Evolutionary conservation across 352 stramenopile genomes (phyloP), one percentile per base, ranked within the genome.

Genomic region (Phytopythium helicoides): DNA sequence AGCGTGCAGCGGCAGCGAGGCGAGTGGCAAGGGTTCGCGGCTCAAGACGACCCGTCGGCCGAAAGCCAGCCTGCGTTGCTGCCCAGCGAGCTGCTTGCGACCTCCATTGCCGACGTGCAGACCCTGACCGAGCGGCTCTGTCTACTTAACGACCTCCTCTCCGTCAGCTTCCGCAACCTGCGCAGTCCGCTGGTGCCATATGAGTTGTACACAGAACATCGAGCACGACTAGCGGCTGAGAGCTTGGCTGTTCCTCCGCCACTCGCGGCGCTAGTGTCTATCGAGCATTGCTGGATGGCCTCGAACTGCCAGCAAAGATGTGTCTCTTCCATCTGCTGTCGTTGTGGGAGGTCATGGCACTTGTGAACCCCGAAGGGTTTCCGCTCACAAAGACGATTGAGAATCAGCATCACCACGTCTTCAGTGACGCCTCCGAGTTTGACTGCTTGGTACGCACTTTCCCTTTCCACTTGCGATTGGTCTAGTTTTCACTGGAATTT

Each of bases 121-220:
- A 47, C 48, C 16, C 55, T 35, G 21, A 21, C 26, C 1, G 74
- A 82, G 37, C 57, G 62, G 28, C 61, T 86, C 11, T 54, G 47
- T 2, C 36, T 90, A 9, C 64, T 90, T 14, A 71, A 76, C 18
- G 74, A 87, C 36, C 66, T 90, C 25, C 50, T 90, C 6, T 71
- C 85, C 47, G 72, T 90, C 47, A 86, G 80, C 40, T 87, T 87
- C 52, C 68, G 63, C 41, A 90, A 82, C 48, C 58, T 90, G n/a
- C 76, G 78, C 33, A 72, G 77, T 0, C 58, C 80, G 1, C 49
- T 90, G 19, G 64, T 90, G 11, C 55, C 65, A 0, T 26, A 74
- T 16, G 54, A 68, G 16, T 47, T 83, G 16, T 90, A 88, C 40
- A 62, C 56, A 0, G 62, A 62, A n/a, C 63, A 86, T 52, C 77